phyloP scores from a whole-genome alignment of 148 eudicot genomes.

The Rhododendron griersonianum region DNA sequence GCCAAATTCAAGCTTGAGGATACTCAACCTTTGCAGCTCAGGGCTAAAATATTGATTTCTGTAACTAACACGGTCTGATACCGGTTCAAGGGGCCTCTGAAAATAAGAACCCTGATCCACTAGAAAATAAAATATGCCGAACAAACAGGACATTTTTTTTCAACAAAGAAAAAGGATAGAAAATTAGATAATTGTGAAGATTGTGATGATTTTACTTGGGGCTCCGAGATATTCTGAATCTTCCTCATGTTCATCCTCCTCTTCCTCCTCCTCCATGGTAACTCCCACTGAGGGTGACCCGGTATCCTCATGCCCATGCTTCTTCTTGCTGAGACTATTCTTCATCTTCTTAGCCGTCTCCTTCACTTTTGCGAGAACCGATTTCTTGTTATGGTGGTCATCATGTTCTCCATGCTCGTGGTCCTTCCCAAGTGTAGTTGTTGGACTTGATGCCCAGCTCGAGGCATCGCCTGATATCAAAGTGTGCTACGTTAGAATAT shows the following conservation, averaged over 20 bases:
- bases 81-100: not conserved
- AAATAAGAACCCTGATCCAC: not conserved
- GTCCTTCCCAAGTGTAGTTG: slow-evolving; percentile 25
- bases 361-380: slow-evolving; percentile 63
- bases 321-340: slow-evolving; percentile 33
- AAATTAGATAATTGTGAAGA: not conserved
- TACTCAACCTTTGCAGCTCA: not conserved
- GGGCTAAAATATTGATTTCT: not conserved
- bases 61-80: not conserved
- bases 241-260: slow-evolving; percentile 31
- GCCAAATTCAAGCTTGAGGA: not conserved
- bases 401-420: slow-evolving; percentile 51
- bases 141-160: not conserved
- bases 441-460: slow-evolving; percentile 26
- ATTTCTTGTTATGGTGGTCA: slow-evolving; percentile 41
- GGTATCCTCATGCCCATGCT: slow-evolving; percentile 21
- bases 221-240: slow-evolving; percentile 32
- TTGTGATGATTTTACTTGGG: slow-evolving; percentile 28
- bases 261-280: slow-evolving; percentile 34
- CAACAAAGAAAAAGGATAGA: not conserved
- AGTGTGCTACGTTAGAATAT: not conserved
- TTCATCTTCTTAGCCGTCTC: slow-evolving; percentile 67
- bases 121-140: not conserved
- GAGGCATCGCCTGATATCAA: slow-evolving; percentile 36
- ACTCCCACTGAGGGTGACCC: slow-evolving; percentile 35